These are phyloP conservation scores for Galeopsis tetrahit DNA, from an alignment of 257 asterid species.

Conservation along the genomic window DNA sequence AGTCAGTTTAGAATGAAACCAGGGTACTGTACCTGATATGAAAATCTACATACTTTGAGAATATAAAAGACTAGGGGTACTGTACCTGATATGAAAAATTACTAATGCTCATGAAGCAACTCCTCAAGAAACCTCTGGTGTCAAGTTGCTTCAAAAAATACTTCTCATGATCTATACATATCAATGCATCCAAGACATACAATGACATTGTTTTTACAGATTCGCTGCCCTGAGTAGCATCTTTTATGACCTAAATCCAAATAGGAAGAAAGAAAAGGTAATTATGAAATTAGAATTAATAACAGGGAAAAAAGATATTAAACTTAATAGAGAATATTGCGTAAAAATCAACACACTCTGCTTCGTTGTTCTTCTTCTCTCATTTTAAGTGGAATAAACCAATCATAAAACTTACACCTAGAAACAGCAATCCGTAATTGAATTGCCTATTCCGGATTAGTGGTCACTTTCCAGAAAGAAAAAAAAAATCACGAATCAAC, in stretches of 20 bases:
- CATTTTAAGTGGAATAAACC: neutral
- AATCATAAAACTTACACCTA: neutral
- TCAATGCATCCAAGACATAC: slow-evolving; percentile 78
- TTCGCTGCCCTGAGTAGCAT: slow-evolving; percentile 91
- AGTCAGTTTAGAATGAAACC: neutral
- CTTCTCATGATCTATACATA: slow-evolving; percentile 87
- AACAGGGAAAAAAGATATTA: neutral
- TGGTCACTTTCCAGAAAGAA: neutral
- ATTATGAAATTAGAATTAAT: neutral
- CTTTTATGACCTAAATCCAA: slow-evolving; percentile 70
- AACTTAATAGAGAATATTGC: neutral
- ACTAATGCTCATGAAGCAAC: slow-evolving; percentile 75
- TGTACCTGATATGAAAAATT: slow-evolving; percentile 82
- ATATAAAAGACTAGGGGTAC: slow-evolving; percentile 20
- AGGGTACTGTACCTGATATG: no score
- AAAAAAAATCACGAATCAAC: neutral
- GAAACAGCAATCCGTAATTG: slow-evolving; percentile 4
- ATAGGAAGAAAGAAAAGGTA: slow-evolving; percentile 6
- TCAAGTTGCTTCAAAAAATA: slow-evolving; percentile 87
- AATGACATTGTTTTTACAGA: slow-evolving; percentile 79
- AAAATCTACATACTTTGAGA: neutral
- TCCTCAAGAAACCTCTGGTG: slow-evolving; percentile 87
- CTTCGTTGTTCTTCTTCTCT: neutral
- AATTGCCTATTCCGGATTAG: neutral
- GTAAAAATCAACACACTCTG: neutral